Base-by-base conservation (phyloP, 2,329 filamentous ascomycete genomes). In the Fusarium proliferatum region DNA sequence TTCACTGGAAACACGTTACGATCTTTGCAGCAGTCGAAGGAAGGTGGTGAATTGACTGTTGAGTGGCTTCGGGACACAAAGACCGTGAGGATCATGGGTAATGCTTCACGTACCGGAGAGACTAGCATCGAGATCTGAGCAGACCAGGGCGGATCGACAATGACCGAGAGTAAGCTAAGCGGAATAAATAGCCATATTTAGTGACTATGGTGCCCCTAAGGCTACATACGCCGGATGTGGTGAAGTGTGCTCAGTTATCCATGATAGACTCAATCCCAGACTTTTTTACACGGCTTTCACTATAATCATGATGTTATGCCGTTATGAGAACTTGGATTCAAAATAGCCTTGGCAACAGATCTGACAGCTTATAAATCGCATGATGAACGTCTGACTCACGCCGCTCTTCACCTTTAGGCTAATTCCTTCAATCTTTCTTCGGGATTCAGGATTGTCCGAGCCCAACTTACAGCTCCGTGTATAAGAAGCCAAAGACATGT, bases 21-120 rank as follows among this genome's bases (percentile, higher is more conserved):
- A 30, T 16, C 7, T 28, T 30, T 62, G 6, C 65, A 68, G 15
- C 65, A 68, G 10, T 68, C 65, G 0, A 69, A 62, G 6, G 65
- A 68, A 9, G 65, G 65, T 2, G 65, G 65, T 1, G 36, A 68
- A 5, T 26, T 68, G 26, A 68, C 49, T 0, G 33, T 68, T 21
- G 64, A 68, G 6, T 68, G 65, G 65, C 15, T 56, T 2, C 65
- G 38, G 0, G 56, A 68, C 2, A 15, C 23, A 0, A 68, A 56
- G 19, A 19, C 38, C 6, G 65, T 69, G 1, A 56, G 65, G 19
- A 68, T 68, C 2, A 68, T 68, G 65, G 65, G 65, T 0, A 36
- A 63, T 30, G 48, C 42, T 6, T 17, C 3, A 1, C 48, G 10
- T 7, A 45, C 43, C 1, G 58, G 42, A 2, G 42, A 68, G 4